A percentile compares a stretch with the other conserved stretches of the same genome.
Evolutionary conservation across 306 rosid species (phyloP).

Genomic region (Corylus americana): DNA sequence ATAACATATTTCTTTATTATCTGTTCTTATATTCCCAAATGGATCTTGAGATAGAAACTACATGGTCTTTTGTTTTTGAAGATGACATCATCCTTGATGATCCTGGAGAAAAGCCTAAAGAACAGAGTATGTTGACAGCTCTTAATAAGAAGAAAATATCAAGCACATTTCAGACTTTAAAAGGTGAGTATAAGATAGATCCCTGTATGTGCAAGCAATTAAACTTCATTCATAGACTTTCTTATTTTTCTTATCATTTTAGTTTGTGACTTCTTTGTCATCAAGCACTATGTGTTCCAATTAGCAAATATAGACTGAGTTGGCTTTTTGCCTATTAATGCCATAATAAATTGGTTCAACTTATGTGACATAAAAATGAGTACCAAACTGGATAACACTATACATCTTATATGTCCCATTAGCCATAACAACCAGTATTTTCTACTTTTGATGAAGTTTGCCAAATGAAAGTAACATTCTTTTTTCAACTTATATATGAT

Average conservation of each 20-base stretch:
- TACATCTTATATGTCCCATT: not conserved
- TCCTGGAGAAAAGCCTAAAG: constrained; percentile 61
- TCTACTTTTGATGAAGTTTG: not conserved
- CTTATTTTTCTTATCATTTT: not conserved
- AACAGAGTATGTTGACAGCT: constrained; percentile 61
- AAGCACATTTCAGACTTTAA: constrained; percentile 63
- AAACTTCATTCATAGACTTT: not conserved
- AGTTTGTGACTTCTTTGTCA: not conserved
- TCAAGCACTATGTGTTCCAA: not conserved
- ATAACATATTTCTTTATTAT: not conserved
- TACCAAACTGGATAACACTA: not conserved
- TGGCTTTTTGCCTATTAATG: not conserved
- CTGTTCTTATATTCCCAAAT: not conserved
- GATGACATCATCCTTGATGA: constrained; percentile 78
- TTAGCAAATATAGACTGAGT: not conserved
- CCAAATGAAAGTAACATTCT: not conserved
- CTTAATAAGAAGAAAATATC: constrained; percentile 72
- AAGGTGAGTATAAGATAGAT: constrained; percentile 51
- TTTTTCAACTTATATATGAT: not conserved
- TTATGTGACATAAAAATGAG: not conserved
- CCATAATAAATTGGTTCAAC: not conserved
- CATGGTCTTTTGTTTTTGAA: constrained; percentile 24
- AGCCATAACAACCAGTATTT: not conserved
- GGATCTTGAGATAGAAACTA: constrained; percentile 7
- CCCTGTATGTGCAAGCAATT: not conserved